These are phyloP conservation scores for Linum usitatissimum DNA, from an alignment of 345 rosid species.

Conservation along the genomic window DNA sequence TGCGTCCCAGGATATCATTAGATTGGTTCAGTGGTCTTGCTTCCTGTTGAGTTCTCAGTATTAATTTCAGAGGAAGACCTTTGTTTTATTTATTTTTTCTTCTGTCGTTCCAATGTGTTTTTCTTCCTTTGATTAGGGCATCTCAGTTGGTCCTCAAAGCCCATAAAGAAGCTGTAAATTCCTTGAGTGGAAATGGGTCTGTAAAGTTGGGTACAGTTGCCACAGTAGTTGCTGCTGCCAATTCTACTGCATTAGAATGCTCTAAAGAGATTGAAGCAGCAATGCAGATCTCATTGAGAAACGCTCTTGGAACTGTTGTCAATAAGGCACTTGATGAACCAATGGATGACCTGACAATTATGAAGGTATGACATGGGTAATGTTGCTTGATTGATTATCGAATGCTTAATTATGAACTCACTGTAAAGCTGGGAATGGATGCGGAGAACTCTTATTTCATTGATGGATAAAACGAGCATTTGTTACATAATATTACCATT, in stretches of 20 bases:
- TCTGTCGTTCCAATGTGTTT: conserved; percentile 1
- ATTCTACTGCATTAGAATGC: conserved; percentile 88
- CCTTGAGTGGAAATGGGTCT: conserved; percentile 83
- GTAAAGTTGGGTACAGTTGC: conserved; percentile 88
- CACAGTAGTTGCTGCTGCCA: conserved; percentile 92
- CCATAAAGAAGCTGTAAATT: conserved; percentile 91
- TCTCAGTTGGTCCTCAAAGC: conserved; percentile 89
- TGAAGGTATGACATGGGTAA: conserved; percentile 48
- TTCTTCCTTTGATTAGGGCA: conserved; percentile 40
- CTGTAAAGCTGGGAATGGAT: background rate
- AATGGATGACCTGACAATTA: conserved; percentile 83
- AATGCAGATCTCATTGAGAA: conserved; percentile 94
- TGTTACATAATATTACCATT: background rate
- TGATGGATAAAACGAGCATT: background rate
- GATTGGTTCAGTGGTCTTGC: conserved; percentile 1
- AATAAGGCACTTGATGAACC: conserved; percentile 63
- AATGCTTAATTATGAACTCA: background rate
- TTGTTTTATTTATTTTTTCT: background rate
- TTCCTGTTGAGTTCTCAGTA: background rate
- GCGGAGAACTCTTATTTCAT: background rate
- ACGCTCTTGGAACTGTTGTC: conserved; percentile 57
- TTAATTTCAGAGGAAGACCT: background rate
- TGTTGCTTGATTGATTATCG: background rate
- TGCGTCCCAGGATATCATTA: background rate
- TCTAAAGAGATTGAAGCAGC: conserved; percentile 97